Evolutionary conservation across 306 rosid genomes (phyloP).

Genomic region (Sicyos edulis): DNA sequence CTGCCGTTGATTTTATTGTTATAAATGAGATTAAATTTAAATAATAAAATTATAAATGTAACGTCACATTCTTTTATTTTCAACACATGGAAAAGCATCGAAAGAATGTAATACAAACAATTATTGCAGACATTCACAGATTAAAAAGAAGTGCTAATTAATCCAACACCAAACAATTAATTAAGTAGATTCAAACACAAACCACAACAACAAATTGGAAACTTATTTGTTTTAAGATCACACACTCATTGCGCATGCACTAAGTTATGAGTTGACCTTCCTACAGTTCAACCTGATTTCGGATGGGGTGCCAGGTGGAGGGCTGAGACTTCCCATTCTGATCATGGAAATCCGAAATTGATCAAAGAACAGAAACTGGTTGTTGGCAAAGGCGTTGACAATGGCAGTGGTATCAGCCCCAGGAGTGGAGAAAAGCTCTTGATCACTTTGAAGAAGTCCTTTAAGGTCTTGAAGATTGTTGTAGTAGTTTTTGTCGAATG

Average conservation of each 20-base stretch:
- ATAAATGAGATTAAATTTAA: too few species aligned
- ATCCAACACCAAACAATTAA: neutral
- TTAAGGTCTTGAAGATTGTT: constrained; percentile 12
- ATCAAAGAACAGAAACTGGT: neutral
- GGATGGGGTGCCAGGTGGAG: constrained; percentile 49
- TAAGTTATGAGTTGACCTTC: neutral
- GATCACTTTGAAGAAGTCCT: constrained; percentile 23
- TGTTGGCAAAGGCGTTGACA: constrained; percentile 1
- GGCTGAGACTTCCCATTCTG: constrained; percentile 66
- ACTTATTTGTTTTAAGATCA: neutral
- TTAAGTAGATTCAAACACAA: too few species aligned
- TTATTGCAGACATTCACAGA: too few species aligned
- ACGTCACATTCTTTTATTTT: too few species aligned
- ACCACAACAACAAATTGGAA: too few species aligned
- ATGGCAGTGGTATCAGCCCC: neutral
- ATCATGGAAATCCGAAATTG: constrained; percentile 60
- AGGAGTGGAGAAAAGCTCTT: constrained; percentile 34
- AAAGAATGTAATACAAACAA: too few species aligned
- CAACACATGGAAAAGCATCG: neutral
- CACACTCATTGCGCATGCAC: neutral
- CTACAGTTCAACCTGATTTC: constrained; percentile 10
- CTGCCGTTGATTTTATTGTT: too few species aligned
- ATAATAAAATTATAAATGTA: too few species aligned
- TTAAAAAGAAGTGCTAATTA: too few species aligned
- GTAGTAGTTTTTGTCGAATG: constrained; percentile 61